Base-by-base conservation (phyloP, 345 rosid species). In the Nasturtium officinale region DNA sequence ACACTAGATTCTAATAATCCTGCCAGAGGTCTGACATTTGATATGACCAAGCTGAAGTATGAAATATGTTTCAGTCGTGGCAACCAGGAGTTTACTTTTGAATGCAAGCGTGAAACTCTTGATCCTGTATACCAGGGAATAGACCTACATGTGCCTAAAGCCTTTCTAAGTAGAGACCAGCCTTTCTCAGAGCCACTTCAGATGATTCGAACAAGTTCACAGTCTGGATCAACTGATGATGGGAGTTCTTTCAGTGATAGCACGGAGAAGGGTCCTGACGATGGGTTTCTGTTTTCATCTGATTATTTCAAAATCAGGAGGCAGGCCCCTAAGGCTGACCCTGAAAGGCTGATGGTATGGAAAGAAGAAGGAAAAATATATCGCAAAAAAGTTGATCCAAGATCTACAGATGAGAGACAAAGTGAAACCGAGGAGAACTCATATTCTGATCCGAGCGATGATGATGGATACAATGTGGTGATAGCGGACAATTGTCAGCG, bases 401-500 rank as follows among this genome's bases (percentile, higher is more conserved):
- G 89, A 80, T 80, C 96, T 45, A 90, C 87, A 78, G 84, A 84
- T 61, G 97, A 90, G 75, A 85, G 78, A 70, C 90, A 87, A 45
- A 91, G 90, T 72, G 99, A 88, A 73, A 79, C 86, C 67, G 97
- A 88, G 72, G 98, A 88, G 76, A 86, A 87, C 67, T 74, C 91
- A 47, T 82, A 87, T 50, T 95, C 96, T 20, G 99, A 95, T 66
- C 96, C 85, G 8, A 87, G 98, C 47, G 98, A 95, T 70, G 99
- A 95, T 62, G 99, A 95, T 79, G 98, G 98, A 48, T 94, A 78
- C 78, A 87, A 87, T 81, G 96, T 91, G 60, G 83, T 94, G 64
- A 86, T 91, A 71, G 98, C 99, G 29, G 96, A 95, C 77, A 95
- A 91, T 63, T 95, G 98, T 76, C 98, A 87, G 82, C 87, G 91